Evolutionary conservation across 345 rosid genomes (phyloP).

Genomic region (Salix exigua): DNA sequence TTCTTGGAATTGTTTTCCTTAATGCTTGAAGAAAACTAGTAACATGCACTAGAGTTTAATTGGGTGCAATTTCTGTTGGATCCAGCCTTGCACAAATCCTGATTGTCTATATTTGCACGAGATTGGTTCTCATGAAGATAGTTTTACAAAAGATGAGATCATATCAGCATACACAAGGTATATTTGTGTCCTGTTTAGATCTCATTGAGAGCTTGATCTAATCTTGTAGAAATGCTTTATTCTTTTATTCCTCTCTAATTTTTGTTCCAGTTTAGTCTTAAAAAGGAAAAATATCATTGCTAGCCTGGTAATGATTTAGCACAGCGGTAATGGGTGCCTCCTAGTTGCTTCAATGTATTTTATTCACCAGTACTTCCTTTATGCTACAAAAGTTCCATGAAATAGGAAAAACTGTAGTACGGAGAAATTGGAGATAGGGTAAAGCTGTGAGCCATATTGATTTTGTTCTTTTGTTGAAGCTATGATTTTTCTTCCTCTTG

Average conservation of each 20-base stretch:
- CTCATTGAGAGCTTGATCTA: not conserved
- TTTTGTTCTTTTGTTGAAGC: too few relatives aligned
- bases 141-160: slow-evolving; percentile 91
- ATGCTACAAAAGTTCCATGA: too few relatives aligned
- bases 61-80: slow-evolving; percentile 10
- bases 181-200: not conserved
- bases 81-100: slow-evolving; percentile 86
- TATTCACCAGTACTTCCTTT: too few relatives aligned
- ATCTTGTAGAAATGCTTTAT: not conserved
- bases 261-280: not conserved
- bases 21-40: not conserved
- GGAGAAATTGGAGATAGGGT: too few relatives aligned
- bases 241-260: not conserved
- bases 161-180: slow-evolving; percentile 85
- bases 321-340: too few relatives aligned
- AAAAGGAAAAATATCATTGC: too few relatives aligned
- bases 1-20: not conserved
- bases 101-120: slow-evolving; percentile 96
- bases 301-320: too few relatives aligned
- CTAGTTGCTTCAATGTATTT: too few relatives aligned
- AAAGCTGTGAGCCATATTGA: too few relatives aligned
- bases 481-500: too few relatives aligned
- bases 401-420: too few relatives aligned
- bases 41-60: not conserved
- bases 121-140: slow-evolving; percentile 84